Evolutionary conservation across 805 yeast species (phyloP), one percentile per base, ranked within the genome.

Genomic region (Ogataea siamensis): DNA sequence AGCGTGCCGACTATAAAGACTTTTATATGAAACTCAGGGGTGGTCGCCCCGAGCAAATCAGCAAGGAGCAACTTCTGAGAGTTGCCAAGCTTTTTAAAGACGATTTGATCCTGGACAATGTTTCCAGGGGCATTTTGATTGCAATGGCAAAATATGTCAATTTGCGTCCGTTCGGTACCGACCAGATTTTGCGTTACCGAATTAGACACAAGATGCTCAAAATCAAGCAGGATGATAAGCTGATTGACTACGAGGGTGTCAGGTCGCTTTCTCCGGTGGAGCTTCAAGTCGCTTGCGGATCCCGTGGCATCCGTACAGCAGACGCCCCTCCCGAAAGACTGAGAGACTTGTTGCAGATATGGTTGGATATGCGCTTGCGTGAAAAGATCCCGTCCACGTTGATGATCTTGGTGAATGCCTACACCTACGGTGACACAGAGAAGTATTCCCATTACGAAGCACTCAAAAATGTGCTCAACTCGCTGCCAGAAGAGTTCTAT

Each of bases 121-220:
- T 87, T 62, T 82, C 93, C 23, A 78, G 98, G 51, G 85, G 94
- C 24, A 95, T 88, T 62, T 73, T 91, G 51, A 84, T 86, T 37
- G 97, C 96, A 13, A 82, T 91, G 83, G 81, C 95, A 34, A 84
- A 80, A 63, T 93, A 89, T 64, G 85, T 91, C 78, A 83, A 85
- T 39, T 66, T 91, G 45, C 83, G 86, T 51, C 95, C 97, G 11
- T 89, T 84, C 57, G 99, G 99, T 25, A 84, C 95, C 26, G 95
- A 89, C 60, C 76, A 76, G 55, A 81, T 91, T 62, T 70, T 91
- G 52, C 81, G 98, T 54, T 89, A 89, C 64, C 86, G 87, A 64
- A 88, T 91, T 54, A 83, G 99, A 67, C 87, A 84, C 64, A 78
- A 85, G 54, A 73, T 91, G 73, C 76, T 89, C 54, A 81, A 79